Conservation (phyloP, 108 stramenopile genomes). For the Nitzschia inconspicua region DNA sequence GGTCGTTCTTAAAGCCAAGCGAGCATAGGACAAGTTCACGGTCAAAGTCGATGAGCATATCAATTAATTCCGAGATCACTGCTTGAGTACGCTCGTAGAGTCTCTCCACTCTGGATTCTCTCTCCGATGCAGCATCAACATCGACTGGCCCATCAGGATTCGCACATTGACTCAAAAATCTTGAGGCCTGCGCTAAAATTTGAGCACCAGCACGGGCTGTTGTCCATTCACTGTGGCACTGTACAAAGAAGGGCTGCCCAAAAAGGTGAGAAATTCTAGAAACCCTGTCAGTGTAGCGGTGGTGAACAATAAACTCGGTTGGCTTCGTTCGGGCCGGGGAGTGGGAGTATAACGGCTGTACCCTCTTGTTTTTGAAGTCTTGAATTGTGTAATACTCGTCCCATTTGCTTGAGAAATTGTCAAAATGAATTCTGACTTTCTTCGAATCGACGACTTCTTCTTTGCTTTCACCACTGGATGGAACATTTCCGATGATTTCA, state of each 20-base stretch:
- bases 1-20: conserved; percentile 30
- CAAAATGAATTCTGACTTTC: conserved; percentile 89
- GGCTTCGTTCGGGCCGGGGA: conserved; percentile 64
- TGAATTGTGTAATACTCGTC: conserved; percentile 84
- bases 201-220: conserved; percentile 88
- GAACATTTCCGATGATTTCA: conserved; percentile 52
- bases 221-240: conserved; percentile 85
- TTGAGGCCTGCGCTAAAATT: conserved; percentile 79
- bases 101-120: conserved; percentile 25
- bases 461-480: conserved; percentile 6
- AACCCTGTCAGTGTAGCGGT: conserved; percentile 47
- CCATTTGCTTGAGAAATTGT: conserved; percentile 90
- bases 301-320: conserved; percentile 78
- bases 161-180: conserved; percentile 43
- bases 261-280: conserved; percentile 47
- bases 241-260: conserved; percentile 71
- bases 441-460: conserved; percentile 10
- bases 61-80: conserved; percentile 63
- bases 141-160: conserved; percentile 16
- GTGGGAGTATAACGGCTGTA: conserved; percentile 79
- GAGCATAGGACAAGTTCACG: conserved; percentile 49
- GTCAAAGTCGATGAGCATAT: conserved; percentile 64
- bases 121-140: conserved; percentile 28
- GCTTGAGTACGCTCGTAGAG: conserved; percentile 50
- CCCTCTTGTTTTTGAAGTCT: conserved; percentile 68